Conservation (phyloP, 1,284 basidiomycete species). For the Rhodotorula sp. region DNA sequence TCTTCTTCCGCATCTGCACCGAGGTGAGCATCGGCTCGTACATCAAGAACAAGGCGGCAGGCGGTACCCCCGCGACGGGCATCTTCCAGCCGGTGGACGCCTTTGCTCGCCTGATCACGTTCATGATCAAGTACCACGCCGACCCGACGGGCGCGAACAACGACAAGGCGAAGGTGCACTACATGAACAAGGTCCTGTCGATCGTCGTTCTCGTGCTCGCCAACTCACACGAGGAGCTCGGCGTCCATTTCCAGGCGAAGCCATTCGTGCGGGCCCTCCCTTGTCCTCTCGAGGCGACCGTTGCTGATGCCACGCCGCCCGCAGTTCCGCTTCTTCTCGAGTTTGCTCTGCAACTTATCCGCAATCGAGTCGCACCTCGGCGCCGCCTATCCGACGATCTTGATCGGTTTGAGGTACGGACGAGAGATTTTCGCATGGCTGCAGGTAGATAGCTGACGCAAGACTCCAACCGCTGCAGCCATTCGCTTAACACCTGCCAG, state of each 20-base stretch:
- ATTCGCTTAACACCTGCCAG: conserved; percentile 93
- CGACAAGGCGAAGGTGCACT: conserved; percentile 91
- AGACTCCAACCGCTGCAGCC: conserved; percentile 55
- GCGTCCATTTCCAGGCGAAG: conserved; percentile 87
- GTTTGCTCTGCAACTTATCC: conserved; percentile 86
- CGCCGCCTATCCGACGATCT: conserved; percentile 80
- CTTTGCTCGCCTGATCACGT: conserved; percentile 88
- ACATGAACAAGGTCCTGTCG: conserved; percentile 94
- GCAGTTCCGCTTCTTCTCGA: conserved; percentile 90
- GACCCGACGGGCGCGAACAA: conserved; percentile 81
- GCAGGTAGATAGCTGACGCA: not conserved
- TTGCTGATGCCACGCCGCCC: no score
- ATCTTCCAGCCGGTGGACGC: conserved; percentile 90
- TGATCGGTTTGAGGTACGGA: conserved; percentile 78
- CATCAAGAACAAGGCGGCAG: conserved; percentile 75
- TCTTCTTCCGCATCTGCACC: conserved; percentile 97
- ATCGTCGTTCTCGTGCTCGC: conserved; percentile 96
- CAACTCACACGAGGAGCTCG: conserved; percentile 91
- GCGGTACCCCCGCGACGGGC: conserved; percentile 67
- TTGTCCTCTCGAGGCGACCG: no score
- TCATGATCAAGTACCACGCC: conserved; percentile 99
- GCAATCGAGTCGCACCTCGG: conserved; percentile 75
- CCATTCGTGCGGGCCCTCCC: conserved; percentile 60
- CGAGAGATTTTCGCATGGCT: not conserved
- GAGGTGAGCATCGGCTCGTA: conserved; percentile 92